Evolutionary conservation across 805 yeast genomes (phyloP).

Genomic region (Lipomyces yamadae): DNA sequence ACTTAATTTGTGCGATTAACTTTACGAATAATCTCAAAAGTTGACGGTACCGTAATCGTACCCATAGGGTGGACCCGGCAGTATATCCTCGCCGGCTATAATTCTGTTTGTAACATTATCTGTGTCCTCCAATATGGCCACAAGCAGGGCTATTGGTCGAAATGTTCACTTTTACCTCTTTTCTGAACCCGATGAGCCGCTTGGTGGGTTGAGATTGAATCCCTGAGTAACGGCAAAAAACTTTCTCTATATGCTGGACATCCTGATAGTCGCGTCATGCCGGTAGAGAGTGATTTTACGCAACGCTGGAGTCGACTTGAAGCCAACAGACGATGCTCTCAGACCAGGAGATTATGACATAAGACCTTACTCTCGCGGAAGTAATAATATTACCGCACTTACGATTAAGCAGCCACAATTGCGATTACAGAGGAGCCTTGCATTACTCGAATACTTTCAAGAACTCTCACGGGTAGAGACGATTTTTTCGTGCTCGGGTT

Average conservation of each 20-base stretch:
- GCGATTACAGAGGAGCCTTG: background rate
- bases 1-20: slow-evolving; percentile 5
- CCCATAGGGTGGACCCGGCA: background rate
- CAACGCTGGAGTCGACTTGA: background rate
- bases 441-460: background rate
- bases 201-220: background rate
- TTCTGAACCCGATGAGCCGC: background rate
- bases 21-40: slow-evolving; percentile 2
- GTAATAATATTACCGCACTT: background rate
- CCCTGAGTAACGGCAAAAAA: background rate
- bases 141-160: background rate
- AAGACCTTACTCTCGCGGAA: background rate
- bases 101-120: too few species aligned
- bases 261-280: background rate
- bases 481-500: background rate
- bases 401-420: background rate
- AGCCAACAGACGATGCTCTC: background rate
- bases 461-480: background rate
- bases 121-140: background rate
- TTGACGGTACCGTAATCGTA: slow-evolving; percentile 10
- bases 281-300: background rate
- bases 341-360: background rate
- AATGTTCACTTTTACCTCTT: background rate
- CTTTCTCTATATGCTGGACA: background rate
- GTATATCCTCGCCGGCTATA: too few species aligned